These are phyloP conservation scores for Termitomyces titanicus DNA, from an alignment of 768 basidiomycete genomes.

Conservation along the genomic window DNA sequence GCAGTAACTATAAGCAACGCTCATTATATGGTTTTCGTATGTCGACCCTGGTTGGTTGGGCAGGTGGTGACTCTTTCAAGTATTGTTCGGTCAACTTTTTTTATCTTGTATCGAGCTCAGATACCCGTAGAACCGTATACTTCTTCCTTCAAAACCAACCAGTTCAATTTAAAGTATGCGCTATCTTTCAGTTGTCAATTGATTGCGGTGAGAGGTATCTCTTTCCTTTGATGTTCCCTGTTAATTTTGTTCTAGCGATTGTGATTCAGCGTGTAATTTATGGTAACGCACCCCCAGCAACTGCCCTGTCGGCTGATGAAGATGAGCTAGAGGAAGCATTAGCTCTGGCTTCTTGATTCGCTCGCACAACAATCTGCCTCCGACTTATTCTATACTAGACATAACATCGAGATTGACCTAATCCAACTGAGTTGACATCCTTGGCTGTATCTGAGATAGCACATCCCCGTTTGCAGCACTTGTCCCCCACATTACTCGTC, in stretches of 20 bases:
- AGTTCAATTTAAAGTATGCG: slow-evolving; percentile 79
- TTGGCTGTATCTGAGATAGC: not conserved
- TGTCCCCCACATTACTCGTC: not conserved
- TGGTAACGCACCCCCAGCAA: slow-evolving; percentile 61
- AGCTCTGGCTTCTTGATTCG: slow-evolving; percentile 38
- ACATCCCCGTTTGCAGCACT: not conserved
- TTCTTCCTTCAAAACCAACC: slow-evolving; percentile 74
- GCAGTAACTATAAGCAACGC: slow-evolving; percentile 72
- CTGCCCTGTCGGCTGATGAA: slow-evolving; percentile 47
- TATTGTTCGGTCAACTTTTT: slow-evolving; percentile 26
- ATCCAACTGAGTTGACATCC: not conserved
- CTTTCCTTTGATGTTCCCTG: not conserved
- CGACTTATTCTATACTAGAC: not conserved
- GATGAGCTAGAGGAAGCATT: slow-evolving; percentile 77
- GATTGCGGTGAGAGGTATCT: slow-evolving; percentile 57
- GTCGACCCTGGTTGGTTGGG: slow-evolving; percentile 81
- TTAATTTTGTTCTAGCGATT: slow-evolving; percentile 47
- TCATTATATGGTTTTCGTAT: slow-evolving; percentile 83
- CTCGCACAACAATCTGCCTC: not conserved
- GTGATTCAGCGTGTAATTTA: slow-evolving; percentile 71
- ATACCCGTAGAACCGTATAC: slow-evolving; percentile 57
- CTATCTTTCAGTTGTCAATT: slow-evolving; percentile 78
- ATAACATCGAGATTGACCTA: not conserved
- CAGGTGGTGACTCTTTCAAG: slow-evolving; percentile 86
- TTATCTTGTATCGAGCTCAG: not conserved